Base-by-base conservation (phyloP, 805 yeast species). In the Candida montana region DNA sequence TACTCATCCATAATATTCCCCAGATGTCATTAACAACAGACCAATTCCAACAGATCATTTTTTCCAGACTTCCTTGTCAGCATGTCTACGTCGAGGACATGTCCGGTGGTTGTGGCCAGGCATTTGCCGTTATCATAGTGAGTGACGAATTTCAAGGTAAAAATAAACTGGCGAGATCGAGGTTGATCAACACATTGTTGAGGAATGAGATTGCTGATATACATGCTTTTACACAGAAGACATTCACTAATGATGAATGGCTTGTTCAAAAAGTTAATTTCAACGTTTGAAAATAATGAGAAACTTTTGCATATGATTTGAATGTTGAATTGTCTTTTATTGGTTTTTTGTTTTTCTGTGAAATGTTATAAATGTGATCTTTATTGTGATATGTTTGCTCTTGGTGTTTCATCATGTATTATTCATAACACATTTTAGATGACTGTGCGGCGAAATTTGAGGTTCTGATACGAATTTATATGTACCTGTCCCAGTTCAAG, bases 161-260 rank as follows among this genome's bases (percentile, higher is more conserved):
- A 65, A 88, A 87, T 64, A 85, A 84, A 59, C 69, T 93, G 37
- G 76, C 80, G 69, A 75, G 99, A 57, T 95, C 91, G 54, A 71
- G 98, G 50, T 55, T 89, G 51, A 96, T 95, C 36, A 93, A 93
- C 62, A 68, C 60, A 26, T 79, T 84, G 1, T 69, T 93, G 47
- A 81, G 82, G 53, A 87, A 83, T n/a, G 96, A 90, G 59, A 86
- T 93, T 26, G 81, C 85, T 0, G 64, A 70, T 5, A 90, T 93
- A 34, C 99, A 93, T 63, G 98, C 99, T 0, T 93, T 95, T 61
- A 88, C 96, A 1, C 97, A 93, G 56, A 89, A 87, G 64, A 84
- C 78, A 11, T 91, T 79, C 57, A 90, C 97, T 0, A 79, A 81
- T 1, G 85, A 76, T n/a, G 99, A 91, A 61, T 91, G 96, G 96